These are phyloP conservation scores for Golubevia pallescens DNA, from an alignment of 1,284 basidiomycete species.

Conservation along the genomic window DNA sequence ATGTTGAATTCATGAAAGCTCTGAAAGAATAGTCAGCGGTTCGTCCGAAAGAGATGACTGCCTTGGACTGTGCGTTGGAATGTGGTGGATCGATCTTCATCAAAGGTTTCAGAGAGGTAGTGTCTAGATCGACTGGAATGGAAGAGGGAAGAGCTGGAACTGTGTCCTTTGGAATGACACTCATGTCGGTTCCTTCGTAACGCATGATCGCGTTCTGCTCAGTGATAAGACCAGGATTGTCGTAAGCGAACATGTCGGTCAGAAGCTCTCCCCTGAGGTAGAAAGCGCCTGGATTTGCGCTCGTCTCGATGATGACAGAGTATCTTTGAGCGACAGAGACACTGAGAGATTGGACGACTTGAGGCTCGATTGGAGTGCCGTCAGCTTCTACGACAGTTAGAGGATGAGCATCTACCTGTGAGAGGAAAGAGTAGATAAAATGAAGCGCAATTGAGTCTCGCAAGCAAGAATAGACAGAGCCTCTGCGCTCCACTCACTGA, in stretches of 20 bases:
- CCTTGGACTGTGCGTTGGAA: slow-evolving; percentile 25
- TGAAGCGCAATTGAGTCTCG: too few species aligned
- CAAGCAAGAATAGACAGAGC: too few species aligned
- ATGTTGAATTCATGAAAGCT: slow-evolving; percentile 28
- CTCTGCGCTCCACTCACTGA: background rate
- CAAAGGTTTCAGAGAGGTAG: slow-evolving; percentile 21
- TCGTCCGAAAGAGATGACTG: slow-evolving; percentile 28
- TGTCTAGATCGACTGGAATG: slow-evolving; percentile 26
- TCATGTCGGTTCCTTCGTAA: slow-evolving; percentile 18
- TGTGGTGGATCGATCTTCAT: slow-evolving; percentile 19
- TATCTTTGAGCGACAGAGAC: background rate
- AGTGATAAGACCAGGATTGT: background rate
- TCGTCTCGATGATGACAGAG: slow-evolving; percentile 3
- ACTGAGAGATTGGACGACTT: background rate
- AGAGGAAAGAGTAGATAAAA: background rate
- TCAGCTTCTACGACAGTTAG: background rate
- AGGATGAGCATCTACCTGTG: background rate
- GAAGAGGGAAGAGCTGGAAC: slow-evolving; percentile 1
- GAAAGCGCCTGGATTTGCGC: background rate
- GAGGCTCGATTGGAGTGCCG: background rate
- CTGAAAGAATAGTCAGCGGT: slow-evolving; percentile 17
- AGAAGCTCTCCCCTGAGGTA: background rate
- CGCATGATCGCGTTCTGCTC: slow-evolving; percentile 24
- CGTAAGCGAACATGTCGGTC: background rate
- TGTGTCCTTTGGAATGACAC: slow-evolving; percentile 16